Evolutionary conservation across 2,329 filamentous ascomycete species (phyloP).

Genomic region (Fusarium subtropicale): DNA sequence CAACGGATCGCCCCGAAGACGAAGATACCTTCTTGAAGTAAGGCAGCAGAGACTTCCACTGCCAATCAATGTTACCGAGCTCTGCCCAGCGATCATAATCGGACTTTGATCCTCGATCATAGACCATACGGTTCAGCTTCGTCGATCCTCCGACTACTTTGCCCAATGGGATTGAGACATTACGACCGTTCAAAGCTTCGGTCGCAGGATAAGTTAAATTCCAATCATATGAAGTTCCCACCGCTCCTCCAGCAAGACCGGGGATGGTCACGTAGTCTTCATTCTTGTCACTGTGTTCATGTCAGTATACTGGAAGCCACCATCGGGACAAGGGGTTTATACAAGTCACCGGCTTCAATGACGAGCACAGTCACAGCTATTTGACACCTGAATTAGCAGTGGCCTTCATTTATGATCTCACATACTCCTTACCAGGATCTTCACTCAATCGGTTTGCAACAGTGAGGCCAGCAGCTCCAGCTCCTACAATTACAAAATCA

Average conservation of each 20-base stretch:
- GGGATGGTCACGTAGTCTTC: conserved; percentile 41
- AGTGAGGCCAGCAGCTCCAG: conserved; percentile 38
- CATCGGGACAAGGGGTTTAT: not conserved
- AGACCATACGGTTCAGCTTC: conserved; percentile 56
- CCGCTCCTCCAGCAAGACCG: conserved; percentile 38
- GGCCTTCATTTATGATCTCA: not conserved
- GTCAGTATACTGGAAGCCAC: not conserved
- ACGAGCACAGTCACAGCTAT: conserved; percentile 36
- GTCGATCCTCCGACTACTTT: conserved; percentile 57
- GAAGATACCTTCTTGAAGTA: conserved; percentile 58
- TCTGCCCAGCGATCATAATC: conserved; percentile 60
- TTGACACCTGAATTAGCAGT: not conserved
- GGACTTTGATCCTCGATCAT: conserved; percentile 51
- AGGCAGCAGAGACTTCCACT: conserved; percentile 53
- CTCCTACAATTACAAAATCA: conserved; percentile 40
- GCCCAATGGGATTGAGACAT: conserved; percentile 39
- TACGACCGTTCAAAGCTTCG: conserved; percentile 27
- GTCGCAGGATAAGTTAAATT: conserved; percentile 28
- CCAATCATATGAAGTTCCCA: conserved; percentile 45
- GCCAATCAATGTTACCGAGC: conserved; percentile 59
- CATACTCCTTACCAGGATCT: conserved; percentile 23
- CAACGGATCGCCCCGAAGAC: fast-evolving
- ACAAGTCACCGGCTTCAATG: conserved; percentile 43
- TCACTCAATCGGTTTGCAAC: conserved; percentile 40
- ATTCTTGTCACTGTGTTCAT: conserved; percentile 16